These are phyloP conservation scores for Macrophomina tecta DNA, from an alignment of 2,329 filamentous ascomycete genomes.

Conservation along the genomic window DNA sequence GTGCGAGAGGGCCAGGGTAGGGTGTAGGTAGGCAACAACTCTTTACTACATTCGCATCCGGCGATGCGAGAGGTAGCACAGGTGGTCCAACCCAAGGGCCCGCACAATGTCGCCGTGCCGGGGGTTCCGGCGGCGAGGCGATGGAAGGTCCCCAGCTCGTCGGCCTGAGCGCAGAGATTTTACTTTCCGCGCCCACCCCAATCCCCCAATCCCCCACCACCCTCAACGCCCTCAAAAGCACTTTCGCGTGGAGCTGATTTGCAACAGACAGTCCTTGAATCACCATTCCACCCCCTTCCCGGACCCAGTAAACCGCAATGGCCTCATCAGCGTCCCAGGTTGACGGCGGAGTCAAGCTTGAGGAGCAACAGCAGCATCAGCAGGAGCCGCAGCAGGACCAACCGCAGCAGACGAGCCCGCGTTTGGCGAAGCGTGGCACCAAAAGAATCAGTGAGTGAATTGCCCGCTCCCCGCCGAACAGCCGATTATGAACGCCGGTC, in stretches of 20 bases:
- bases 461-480: neutral
- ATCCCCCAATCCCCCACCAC: neutral
- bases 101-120: conserved; percentile 15
- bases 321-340: conserved; percentile 26
- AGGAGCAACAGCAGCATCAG: conserved; percentile 1
- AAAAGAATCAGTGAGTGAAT: conserved; percentile 29
- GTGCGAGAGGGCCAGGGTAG: no score
- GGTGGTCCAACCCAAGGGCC: neutral
- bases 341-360: conserved; percentile 28
- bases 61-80: neutral
- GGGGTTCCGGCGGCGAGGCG: neutral
- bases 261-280: neutral
- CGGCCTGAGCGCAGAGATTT: neutral
- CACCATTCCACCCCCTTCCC: neutral
- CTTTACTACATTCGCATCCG: neutral
- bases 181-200: neutral
- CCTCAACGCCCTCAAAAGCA: neutral
- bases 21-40: no score
- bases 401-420: conserved; percentile 1
- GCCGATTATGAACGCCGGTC: neutral
- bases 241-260: conserved; percentile 4
- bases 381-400: neutral
- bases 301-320: neutral
- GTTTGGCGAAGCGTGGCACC: conserved; percentile 25
- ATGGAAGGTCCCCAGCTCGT: neutral